Evolutionary conservation across 257 asterid species (phyloP), one percentile per base, ranked within the genome.

Genomic region (Plantago major): DNA sequence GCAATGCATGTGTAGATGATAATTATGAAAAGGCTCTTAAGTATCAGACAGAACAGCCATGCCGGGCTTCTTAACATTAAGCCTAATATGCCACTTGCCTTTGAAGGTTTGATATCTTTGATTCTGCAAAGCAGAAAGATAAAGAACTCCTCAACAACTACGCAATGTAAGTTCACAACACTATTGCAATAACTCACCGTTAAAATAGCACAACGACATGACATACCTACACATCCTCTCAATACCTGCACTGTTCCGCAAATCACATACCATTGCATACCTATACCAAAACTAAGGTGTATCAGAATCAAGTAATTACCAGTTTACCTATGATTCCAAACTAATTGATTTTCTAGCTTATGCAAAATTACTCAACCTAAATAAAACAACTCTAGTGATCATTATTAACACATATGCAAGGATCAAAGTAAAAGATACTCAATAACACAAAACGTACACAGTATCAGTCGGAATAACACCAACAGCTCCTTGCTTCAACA

Each of bases 381-480:
- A 33, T 33, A 33, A 33, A 42, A 58, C 13, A 42, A 18, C 40
- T 65, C 17, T 14, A 15, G 43, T 40, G 6, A 55, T 5, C 3
- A 4, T 0, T 33, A 65, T 44, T 15, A 22, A 54, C 1, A 60
- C 55, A 37, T 52, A 37, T 15, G 53, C 46, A 48, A 50, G 53
- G 60, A 3, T 19, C 49, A 45, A 62, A 18, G 28, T 15, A 11
- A 15, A 18, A 8, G 26, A 22, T 1, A 18, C 55, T 3, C 55
- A 17, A 33, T 1, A 22, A 14, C 13, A 14, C 19, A 26, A 16
- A 16, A 52, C 87, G 18, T 75, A 91, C 98, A 86, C 82, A 10
- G 98, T 88, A 67, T 91, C 98, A 17, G 98, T 91, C 37, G 98
- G 98, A 74, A 91, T 88, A 59, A 91, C 98, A 64, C 96, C 96